phyloP scores from a whole-genome alignment of 163 green algal genomes.

The Chloroidium sp. region DNA sequence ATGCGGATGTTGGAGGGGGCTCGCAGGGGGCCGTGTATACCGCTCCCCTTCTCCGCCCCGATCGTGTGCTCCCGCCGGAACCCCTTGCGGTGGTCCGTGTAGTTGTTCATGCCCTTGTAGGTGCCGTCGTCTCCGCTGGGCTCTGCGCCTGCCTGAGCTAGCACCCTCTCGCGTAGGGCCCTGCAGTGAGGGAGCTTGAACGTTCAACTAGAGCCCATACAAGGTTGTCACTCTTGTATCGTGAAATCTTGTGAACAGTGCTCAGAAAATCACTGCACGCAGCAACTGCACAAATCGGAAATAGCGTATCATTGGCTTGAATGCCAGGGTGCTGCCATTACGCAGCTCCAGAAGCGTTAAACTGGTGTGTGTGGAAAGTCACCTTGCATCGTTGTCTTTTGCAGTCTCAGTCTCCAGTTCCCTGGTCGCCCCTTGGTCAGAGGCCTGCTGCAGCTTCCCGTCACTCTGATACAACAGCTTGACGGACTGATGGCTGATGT shows the following conservation, averaged over 20 bases:
- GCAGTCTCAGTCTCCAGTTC: slow-evolving; percentile 82
- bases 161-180: slow-evolving; percentile 65
- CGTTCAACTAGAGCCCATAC: background rate
- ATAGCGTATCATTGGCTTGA: background rate
- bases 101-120: slow-evolving; percentile 75
- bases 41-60: slow-evolving; percentile 48
- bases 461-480: slow-evolving; percentile 55
- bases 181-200: slow-evolving; percentile 26
- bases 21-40: slow-evolving; percentile 81
- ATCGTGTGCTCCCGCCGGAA: slow-evolving; percentile 66
- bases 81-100: slow-evolving; percentile 67
- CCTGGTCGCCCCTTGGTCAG: slow-evolving; percentile 57
- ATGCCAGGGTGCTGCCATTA: background rate
- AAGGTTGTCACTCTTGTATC: background rate
- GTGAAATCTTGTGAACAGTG: background rate
- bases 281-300: background rate
- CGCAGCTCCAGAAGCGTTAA: background rate
- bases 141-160: slow-evolving; percentile 35
- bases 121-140: slow-evolving; percentile 29
- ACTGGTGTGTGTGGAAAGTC: background rate
- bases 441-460: slow-evolving; percentile 41
- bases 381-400: slow-evolving; percentile 68
- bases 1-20: slow-evolving; percentile 75
- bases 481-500: background rate
- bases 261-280: background rate